Evolutionary conservation across 2,329 filamentous ascomycete genomes (phyloP).

Genomic region (Fusarium sp.): DNA sequence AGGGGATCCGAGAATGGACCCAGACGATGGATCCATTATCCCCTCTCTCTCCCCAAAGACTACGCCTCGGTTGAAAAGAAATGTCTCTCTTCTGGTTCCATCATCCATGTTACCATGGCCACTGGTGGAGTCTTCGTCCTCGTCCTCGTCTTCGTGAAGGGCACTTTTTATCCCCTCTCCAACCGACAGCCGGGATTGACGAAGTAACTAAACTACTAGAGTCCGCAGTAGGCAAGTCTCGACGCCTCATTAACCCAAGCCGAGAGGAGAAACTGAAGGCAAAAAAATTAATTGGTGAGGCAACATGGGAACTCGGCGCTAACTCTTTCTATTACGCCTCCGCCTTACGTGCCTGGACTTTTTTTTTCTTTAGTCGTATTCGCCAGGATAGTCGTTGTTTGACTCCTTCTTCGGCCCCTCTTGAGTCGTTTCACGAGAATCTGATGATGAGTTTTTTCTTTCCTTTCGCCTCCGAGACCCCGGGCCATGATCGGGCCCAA

Average conservation of each 20-base stretch:
- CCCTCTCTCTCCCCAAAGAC: background rate
- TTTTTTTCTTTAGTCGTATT: background rate
- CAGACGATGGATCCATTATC: constrained; percentile 1
- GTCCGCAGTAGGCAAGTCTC: constrained; percentile 36
- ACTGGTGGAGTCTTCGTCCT: constrained; percentile 32
- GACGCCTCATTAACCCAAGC: constrained; percentile 20
- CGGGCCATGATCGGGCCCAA: background rate
- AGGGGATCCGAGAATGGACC: constrained; percentile 1
- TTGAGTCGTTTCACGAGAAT: constrained; percentile 10
- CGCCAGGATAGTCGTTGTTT: background rate
- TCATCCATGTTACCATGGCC: constrained; percentile 39
- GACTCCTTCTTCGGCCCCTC: constrained; percentile 6
- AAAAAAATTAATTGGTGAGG: constrained; percentile 16
- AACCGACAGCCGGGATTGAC: constrained; percentile 39
- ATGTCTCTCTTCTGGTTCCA: constrained; percentile 14
- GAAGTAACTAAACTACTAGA: constrained; percentile 39
- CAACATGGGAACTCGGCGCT: constrained; percentile 20
- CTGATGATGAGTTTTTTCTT: background rate
- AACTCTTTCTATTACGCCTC: background rate
- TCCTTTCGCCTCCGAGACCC: background rate
- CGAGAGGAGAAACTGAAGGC: constrained; percentile 3
- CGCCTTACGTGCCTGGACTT: constrained; percentile 16
- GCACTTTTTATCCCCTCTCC: constrained; percentile 20
- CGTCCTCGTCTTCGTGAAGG: background rate
- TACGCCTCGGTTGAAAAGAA: constrained; percentile 24